Base-by-base conservation (phyloP, 495 filamentous ascomycete genomes). In the Viridothelium virens region DNA sequence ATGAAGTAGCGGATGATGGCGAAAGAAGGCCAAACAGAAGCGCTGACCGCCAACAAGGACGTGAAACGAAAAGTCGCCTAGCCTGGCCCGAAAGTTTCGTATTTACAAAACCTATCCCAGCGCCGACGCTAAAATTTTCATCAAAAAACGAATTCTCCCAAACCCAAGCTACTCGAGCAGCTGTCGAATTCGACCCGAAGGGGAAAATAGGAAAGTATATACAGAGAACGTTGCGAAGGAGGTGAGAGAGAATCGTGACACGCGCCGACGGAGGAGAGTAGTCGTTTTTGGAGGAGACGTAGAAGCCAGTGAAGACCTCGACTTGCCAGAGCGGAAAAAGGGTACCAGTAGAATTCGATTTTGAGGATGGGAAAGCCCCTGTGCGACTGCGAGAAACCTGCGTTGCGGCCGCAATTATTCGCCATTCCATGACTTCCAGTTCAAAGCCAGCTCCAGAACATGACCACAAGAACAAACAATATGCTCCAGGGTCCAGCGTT, bases 391-490 rank as follows among this genome's bases (percentile, higher is more conserved):
- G 25, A 25, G 25, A 25, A 25, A 25, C 25, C 25, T 25, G 25
- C 25, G 25, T 25, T 25, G 25, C 25, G 25, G 25, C 25, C 25
- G 25, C 25, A 25, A 25, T 25, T 25, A 25, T 25, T 25, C 25
- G 25, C 25, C 1, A 25, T 25, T 1, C 25, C 25, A 25, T 25
- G 25, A 25, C 25, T 25, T 1, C 25, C 25, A 25, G 25, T 25
- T 59, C 53, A 59, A 11, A 59, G 31, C 53, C 53, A 59, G 53
- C 53, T 59, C 25, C 53, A 59, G 14, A 59, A 5, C 53, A 59
- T 59, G 11, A 59, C 53, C n/a, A 59, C 53, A 0, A 59, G 18
- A 7, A 59, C 53, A 31, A 59, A 2, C 14, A 59, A 36, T 1
- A 59, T 34, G 53, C 53, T 59, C 31, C 3, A 14, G 7, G 53